Evolutionary conservation across 345 rosid genomes (phyloP).

Genomic region (Lumnitzera littorea): DNA sequence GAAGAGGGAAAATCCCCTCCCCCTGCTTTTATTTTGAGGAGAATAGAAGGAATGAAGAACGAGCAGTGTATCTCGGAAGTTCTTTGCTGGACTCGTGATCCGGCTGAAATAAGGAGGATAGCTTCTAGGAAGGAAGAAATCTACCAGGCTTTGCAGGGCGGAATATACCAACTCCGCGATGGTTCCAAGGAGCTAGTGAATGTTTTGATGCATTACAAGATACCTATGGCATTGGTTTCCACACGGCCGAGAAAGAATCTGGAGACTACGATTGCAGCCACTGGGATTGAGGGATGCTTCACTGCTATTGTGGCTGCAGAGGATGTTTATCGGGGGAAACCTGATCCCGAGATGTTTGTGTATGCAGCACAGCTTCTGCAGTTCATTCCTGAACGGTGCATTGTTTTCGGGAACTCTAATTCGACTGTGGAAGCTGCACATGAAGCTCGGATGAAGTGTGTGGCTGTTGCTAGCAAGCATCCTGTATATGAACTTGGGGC

Average conservation of each 20-base stretch:
- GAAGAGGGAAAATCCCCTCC: conserved; percentile 93
- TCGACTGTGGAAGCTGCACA: conserved; percentile 95
- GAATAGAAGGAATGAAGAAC: conserved; percentile 89
- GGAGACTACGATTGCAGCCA: conserved; percentile 64
- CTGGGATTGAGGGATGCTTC: conserved; percentile 63
- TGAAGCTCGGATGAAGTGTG: conserved; percentile 92
- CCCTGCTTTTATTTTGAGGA: conserved; percentile 54
- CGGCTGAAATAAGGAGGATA: conserved; percentile 57
- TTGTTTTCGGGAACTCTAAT: conserved; percentile 90
- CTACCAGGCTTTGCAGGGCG: conserved; percentile 70
- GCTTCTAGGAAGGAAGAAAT: conserved; percentile 86
- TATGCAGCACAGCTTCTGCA: conserved; percentile 85
- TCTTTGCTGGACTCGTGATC: conserved; percentile 94
- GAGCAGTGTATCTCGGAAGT: conserved; percentile 97
- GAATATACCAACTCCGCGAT: conserved; percentile 55
- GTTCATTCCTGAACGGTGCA: conserved; percentile 89
- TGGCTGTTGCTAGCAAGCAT: conserved; percentile 91
- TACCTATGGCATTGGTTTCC: conserved; percentile 95
- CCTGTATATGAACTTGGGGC: conserved; percentile 90
- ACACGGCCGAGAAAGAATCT: conserved; percentile 71
- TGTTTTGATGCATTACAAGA: conserved; percentile 70
- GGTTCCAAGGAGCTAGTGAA: conserved; percentile 89
- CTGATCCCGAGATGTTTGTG: conserved; percentile 89
- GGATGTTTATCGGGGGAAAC: conserved; percentile 87
- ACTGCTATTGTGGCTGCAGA: conserved; percentile 72